phyloP scores from a whole-genome alignment of 2,329 filamentous ascomycete genomes.

The Alternaria viburni region DNA sequence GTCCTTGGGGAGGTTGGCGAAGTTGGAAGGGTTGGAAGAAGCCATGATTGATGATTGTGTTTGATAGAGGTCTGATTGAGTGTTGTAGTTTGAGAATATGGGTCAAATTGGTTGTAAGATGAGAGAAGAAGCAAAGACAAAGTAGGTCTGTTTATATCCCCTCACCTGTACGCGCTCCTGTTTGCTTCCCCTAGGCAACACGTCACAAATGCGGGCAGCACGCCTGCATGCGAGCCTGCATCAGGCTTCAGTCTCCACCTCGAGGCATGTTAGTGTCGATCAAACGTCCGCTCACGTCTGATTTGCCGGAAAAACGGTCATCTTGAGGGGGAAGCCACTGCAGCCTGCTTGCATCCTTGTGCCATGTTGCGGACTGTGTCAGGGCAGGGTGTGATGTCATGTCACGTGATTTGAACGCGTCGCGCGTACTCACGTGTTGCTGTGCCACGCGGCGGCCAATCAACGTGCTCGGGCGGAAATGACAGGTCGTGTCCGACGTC shows the following conservation, averaged over 20 bases:
- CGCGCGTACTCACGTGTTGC: conserved; percentile 17
- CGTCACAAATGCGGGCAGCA: conserved; percentile 21
- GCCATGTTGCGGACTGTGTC: not conserved
- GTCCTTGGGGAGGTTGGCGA: conserved; percentile 59
- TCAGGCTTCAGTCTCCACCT: not conserved
- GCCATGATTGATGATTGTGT: conserved; percentile 37
- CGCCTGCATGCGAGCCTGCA: not conserved
- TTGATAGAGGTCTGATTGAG: conserved; percentile 1
- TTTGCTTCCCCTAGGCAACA: conserved; percentile 20
- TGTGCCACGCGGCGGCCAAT: conserved; percentile 18
- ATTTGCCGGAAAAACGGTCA: conserved; percentile 12
- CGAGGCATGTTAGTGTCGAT: conserved; percentile 12
- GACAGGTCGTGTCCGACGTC: conserved; percentile 16
- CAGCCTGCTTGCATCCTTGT: conserved; percentile 27
- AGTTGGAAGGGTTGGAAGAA: conserved; percentile 58
- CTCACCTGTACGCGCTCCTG: conserved; percentile 13
- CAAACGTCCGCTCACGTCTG: conserved; percentile 2
- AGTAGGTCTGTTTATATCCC: conserved; percentile 15
- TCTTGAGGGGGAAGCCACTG: not conserved
- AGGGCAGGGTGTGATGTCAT: conserved; percentile 26
- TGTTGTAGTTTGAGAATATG: not conserved
- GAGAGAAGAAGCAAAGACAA: not conserved
- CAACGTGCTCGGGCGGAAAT: conserved; percentile 1
- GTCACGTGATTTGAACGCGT: conserved; percentile 14
- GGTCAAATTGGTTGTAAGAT: not conserved